Conservation (phyloP, 176 grass and related monocot genomes). For the Aegilops longissima region DNA sequence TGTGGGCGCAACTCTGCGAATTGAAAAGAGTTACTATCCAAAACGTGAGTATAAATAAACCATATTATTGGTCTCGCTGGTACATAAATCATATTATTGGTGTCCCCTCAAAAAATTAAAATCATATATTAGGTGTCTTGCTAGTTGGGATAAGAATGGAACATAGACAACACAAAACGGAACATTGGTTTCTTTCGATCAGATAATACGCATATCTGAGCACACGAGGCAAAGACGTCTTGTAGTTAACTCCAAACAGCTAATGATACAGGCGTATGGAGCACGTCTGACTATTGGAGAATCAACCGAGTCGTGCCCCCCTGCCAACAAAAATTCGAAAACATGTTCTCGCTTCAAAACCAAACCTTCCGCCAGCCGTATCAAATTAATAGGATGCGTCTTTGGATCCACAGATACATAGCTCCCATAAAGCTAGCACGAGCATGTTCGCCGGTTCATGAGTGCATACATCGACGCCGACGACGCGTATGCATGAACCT, state of each 20-base stretch:
- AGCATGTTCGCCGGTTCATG: neutral
- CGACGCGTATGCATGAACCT: slow-evolving; percentile 10
- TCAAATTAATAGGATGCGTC: neutral
- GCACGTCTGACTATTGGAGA: neutral
- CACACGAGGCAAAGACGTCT: neutral
- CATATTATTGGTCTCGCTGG: too few relatives aligned
- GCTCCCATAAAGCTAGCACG: neutral
- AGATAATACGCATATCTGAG: neutral
- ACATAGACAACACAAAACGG: neutral
- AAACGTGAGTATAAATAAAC: neutral
- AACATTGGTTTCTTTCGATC: neutral
- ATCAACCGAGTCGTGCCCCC: neutral
- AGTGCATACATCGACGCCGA: neutral
- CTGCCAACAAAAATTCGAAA: neutral
- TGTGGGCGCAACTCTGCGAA: neutral
- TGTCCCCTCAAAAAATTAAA: too few relatives aligned
- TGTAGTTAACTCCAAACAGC: neutral
- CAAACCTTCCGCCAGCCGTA: neutral
- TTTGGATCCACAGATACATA: neutral
- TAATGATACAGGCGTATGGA: neutral
- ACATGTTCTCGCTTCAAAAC: neutral
- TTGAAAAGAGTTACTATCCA: neutral
- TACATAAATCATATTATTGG: too few relatives aligned
- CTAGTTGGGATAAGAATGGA: neutral
- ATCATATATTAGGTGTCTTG: neutral